Conservation (phyloP, 2,329 filamentous ascomycete genomes). For the Ambrosiella beaveri region DNA sequence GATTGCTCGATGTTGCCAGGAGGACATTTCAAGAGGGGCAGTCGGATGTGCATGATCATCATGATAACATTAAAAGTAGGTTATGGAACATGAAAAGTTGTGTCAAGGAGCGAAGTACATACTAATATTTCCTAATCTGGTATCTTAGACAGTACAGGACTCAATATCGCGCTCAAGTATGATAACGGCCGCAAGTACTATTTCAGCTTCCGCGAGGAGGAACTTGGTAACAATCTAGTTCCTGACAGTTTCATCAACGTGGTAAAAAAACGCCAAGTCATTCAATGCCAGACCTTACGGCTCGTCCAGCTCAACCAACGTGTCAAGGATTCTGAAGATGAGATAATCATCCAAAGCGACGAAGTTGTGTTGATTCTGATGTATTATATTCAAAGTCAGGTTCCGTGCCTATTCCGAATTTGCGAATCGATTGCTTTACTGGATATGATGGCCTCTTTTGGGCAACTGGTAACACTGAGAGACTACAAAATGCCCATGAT, state of each 20-base stretch:
- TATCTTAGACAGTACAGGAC: conserved; percentile 32
- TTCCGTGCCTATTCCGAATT: conserved; percentile 61
- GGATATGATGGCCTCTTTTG: conserved; percentile 70
- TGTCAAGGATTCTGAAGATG: conserved; percentile 65
- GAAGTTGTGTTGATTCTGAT: conserved; percentile 56
- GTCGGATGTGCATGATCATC: conserved; percentile 55
- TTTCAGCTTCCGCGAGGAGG: conserved; percentile 44
- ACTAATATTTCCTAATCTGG: no score
- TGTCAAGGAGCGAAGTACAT: not conserved
- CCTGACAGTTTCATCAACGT: conserved; percentile 64
- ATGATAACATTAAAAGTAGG: conserved; percentile 48
- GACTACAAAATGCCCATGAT: conserved; percentile 50
- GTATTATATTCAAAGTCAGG: conserved; percentile 49
- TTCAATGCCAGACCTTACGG: conserved; percentile 77
- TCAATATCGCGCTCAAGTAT: conserved; percentile 53
- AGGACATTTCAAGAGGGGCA: conserved; percentile 82
- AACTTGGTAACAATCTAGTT: conserved; percentile 42
- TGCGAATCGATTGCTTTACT: conserved; percentile 75
- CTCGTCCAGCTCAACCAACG: conserved; percentile 66
- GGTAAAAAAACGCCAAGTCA: conserved; percentile 50
- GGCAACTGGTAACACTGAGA: conserved; percentile 48
- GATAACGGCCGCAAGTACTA: conserved; percentile 68
- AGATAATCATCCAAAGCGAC: conserved; percentile 72
- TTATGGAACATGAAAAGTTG: not conserved
- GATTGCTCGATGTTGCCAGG: conserved; percentile 72